These are phyloP conservation scores for Albizia julibrissin DNA, from an alignment of 306 rosid species.

Conservation along the genomic window DNA sequence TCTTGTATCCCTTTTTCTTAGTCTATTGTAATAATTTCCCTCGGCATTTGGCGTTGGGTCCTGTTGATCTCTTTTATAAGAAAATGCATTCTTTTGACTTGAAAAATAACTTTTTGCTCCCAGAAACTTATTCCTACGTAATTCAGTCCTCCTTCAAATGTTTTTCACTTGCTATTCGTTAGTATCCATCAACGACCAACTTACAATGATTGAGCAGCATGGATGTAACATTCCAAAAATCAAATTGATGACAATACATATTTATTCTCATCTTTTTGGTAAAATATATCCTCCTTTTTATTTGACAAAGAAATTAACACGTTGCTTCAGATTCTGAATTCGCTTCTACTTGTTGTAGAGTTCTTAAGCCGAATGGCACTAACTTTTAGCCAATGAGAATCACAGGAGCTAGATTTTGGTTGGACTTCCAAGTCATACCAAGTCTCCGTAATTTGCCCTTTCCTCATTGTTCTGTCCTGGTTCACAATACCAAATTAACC, in stretches of 20 bases:
- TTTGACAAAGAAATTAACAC: conserved; percentile 13
- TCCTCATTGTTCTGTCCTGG: conserved; percentile 35
- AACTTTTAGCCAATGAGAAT: conserved; percentile 7
- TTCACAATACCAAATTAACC: conserved; percentile 26
- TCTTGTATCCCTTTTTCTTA: neutral
- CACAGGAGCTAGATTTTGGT: neutral
- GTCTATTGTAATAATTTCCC: conserved; percentile 6
- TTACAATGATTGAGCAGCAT: neutral
- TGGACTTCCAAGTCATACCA: conserved; percentile 7
- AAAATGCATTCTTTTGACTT: neutral
- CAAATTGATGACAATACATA: neutral
- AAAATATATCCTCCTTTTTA: neutral
- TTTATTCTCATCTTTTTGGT: neutral
- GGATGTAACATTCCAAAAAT: neutral
- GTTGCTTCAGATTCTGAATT: conserved; percentile 20
- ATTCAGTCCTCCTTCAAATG: neutral
- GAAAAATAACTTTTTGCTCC: neutral
- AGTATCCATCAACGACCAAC: neutral
- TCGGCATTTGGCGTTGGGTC: conserved; percentile 7
- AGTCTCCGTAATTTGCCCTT: conserved; percentile 28
- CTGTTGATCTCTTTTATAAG: neutral
- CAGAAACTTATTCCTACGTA: neutral
- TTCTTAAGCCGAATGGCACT: conserved; percentile 27
- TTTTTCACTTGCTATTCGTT: neutral
- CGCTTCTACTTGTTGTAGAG: conserved; percentile 19